Evolutionary conservation across 2,329 filamentous ascomycete species (phyloP).

Genomic region (Pseudogymnoascus sp.): DNA sequence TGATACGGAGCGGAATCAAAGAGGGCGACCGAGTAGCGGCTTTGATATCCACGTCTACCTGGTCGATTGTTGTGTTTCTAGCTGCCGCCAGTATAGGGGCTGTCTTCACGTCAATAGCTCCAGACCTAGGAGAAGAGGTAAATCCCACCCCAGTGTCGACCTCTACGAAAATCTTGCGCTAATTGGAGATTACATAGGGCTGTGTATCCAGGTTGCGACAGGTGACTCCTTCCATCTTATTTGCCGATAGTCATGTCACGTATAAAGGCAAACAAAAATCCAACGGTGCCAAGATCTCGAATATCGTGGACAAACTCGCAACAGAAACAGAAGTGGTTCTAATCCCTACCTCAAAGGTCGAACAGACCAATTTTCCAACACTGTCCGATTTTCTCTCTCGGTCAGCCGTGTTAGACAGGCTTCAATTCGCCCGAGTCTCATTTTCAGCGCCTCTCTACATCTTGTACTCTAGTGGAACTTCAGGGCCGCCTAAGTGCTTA

Average conservation of each 20-base stretch:
- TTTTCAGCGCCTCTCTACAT: constrained; percentile 10
- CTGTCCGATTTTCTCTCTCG: constrained; percentile 10
- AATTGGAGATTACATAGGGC: not conserved
- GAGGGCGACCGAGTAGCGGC: not conserved
- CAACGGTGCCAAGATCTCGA: constrained; percentile 5
- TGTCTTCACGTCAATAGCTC: constrained; percentile 1
- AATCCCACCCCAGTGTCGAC: not conserved
- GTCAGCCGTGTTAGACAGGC: not conserved
- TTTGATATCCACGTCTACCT: not conserved
- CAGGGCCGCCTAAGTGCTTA: constrained; percentile 9
- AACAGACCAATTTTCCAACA: not conserved
- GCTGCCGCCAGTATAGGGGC: constrained; percentile 1
- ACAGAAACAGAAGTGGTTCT: not conserved
- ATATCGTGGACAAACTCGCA: constrained; percentile 2
- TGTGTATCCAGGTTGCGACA: constrained; percentile 10
- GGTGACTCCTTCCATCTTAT: constrained; percentile 9
- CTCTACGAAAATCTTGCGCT: not conserved
- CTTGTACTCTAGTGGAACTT: constrained; percentile 12
- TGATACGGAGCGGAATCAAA: constrained; percentile 7
- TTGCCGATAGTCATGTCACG: constrained; percentile 11
- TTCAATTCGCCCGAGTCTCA: constrained; percentile 9
- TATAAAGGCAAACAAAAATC: constrained; percentile 10
- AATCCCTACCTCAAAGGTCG: not conserved
- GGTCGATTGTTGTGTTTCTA: constrained; percentile 5
- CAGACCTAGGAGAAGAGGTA: constrained; percentile 4